Percentiles rank a stretch among this genome's conserved stretches.
phyloP scores from a whole-genome alignment of 768 basidiomycete species.

The Leccinum rimulosum region DNA sequence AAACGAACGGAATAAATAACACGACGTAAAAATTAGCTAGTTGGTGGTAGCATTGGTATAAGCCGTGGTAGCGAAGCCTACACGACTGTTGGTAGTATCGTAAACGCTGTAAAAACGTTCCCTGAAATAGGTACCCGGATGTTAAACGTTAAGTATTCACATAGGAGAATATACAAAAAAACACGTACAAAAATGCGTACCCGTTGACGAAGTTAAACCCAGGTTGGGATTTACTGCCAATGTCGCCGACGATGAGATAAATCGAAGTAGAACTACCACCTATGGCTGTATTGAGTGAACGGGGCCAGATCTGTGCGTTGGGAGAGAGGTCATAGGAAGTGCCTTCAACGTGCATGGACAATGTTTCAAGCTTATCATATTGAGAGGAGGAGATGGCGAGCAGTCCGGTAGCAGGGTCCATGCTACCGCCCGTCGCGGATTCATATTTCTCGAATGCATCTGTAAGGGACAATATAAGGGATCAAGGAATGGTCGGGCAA shows the following conservation, averaged over 20 bases:
- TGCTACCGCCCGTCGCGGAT: conserved; percentile 25
- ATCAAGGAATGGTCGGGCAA: neutral
- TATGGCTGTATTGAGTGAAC: conserved; percentile 28
- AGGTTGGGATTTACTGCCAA: conserved; percentile 11
- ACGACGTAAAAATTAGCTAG: no score
- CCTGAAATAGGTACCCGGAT: no score
- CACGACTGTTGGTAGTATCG: no score
- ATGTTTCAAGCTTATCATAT: conserved; percentile 21
- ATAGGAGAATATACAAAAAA: neutral
- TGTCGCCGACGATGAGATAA: conserved; percentile 30
- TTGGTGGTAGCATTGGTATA: no score
- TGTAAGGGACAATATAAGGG: conserved; percentile 11
- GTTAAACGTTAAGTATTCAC: no score
- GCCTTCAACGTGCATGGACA: conserved; percentile 29
- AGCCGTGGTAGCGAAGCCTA: no score
- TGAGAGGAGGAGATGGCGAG: conserved; percentile 27
- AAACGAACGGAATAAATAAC: no score
- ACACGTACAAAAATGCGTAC: conserved; percentile 15
- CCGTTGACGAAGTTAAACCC: conserved; percentile 27
- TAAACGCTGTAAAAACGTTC: no score
- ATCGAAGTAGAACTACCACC: conserved; percentile 27
- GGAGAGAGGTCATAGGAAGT: conserved; percentile 18
- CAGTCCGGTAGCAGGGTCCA: conserved; percentile 30
- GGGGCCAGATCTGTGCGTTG: conserved; percentile 36
- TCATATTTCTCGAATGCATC: conserved; percentile 29